Evolutionary conservation across 2,329 filamentous ascomycete genomes (phyloP), one percentile per base, ranked within the genome.

Genomic region (Penicillium sp.): DNA sequence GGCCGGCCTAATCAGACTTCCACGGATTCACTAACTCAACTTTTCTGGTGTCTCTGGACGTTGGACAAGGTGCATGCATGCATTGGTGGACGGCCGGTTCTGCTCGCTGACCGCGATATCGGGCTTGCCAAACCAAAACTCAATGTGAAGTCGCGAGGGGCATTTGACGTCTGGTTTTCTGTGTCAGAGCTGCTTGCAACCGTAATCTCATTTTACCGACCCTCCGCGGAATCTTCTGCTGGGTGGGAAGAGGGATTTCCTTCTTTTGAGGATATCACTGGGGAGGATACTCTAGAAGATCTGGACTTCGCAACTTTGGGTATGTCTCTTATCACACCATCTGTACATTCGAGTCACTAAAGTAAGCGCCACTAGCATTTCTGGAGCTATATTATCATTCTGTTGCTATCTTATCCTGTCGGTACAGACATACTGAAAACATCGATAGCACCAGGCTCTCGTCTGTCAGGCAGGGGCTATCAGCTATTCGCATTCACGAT

Each of bases 371-470:
- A 22, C 9, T 41, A 77, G 75, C 72, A 12, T 69, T 80, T 5
- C 64, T 82, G 7, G 80, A 81, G 49, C 63, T 82, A 2, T 80
- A 77, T 61, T 81, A 82, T 50, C 76, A 81, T 57, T 74, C 76
- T 18, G 77, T 80, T 43, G 77, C 77, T 30, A 80, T 82, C 58
- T 68, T 80, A 2, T 80, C 79, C 3, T 78, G 80, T 61, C 77
- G 79, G 35, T 76, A 76, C 34, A 61, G 58, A 37, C 33, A 56
- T 16, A 52, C 55, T n/a, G 59, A 66, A 33, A 47, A 42, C 28
- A 72, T 69, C 12, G 74, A 77, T 36, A 71, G 73, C 29, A 74
- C 73, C 3, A 76, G 74, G 4, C 66, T 75, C 4, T 80, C 78
- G 1, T 77, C 77, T 40, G 71, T 78, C 13, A 76, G 80, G 12